Percentiles rank a stretch among this genome's conserved stretches.
phyloP scores from a whole-genome alignment of 768 basidiomycete genomes.

The Suillus fuscotomentosus region DNA sequence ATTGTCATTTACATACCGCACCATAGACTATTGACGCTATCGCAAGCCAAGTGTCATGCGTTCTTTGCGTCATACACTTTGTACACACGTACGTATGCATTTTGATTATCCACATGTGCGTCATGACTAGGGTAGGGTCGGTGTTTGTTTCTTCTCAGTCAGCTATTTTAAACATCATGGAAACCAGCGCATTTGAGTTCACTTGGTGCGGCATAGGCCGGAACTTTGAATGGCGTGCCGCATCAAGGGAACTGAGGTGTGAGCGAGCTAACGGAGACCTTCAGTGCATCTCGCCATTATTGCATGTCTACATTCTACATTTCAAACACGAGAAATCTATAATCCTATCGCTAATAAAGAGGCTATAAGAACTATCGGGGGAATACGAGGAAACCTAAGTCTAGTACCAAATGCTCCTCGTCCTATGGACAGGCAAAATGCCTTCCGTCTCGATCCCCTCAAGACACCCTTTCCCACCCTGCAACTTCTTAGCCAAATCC shows the following conservation, averaged over 20 bases:
- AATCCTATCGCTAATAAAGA: background rate
- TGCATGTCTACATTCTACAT: background rate
- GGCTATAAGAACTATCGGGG: background rate
- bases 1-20: background rate
- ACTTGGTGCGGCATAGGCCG: no score
- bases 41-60: background rate
- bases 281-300: background rate
- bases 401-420: conserved; percentile 85
- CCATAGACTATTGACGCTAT: background rate
- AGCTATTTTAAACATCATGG: background rate
- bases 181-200: background rate
- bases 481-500: conserved; percentile 80
- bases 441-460: conserved; percentile 55
- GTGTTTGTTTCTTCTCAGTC: background rate
- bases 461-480: conserved; percentile 56
- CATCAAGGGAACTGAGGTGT: background rate
- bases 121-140: background rate
- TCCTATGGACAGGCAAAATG: conserved; percentile 72
- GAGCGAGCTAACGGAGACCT: background rate
- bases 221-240: background rate
- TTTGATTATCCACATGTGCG: background rate
- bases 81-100: background rate
- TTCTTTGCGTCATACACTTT: background rate
- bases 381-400: background rate
- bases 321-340: background rate